Percentiles rank a stretch among this genome's conserved stretches.
Evolutionary conservation across 768 basidiomycete genomes (phyloP).

Genomic region (Chlorophyllum brunneum): DNA sequence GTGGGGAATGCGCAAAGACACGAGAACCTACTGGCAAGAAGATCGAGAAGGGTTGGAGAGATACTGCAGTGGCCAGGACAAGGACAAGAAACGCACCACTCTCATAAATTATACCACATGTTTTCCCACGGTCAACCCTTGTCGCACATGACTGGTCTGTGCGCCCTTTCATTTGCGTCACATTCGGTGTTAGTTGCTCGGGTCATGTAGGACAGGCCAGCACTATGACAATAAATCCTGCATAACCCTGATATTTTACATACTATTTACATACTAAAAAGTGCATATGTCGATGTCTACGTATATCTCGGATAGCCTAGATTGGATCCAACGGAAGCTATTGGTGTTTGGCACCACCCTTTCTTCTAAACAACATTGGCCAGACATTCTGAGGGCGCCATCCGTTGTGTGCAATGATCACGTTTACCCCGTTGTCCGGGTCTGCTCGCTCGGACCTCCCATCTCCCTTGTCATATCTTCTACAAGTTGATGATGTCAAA

Average conservation of each 20-base stretch:
- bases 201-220: too few species aligned
- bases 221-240: too few species aligned
- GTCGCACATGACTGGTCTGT: conserved; percentile 38
- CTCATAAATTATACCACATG: conserved; percentile 34
- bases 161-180: conserved; percentile 22
- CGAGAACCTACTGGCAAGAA: conserved; percentile 29
- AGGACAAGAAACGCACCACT: conserved; percentile 38
- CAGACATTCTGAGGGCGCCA: conserved; percentile 1
- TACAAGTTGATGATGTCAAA: conserved; percentile 91
- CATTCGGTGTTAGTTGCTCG: too few species aligned
- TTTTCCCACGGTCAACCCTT: conserved; percentile 39
- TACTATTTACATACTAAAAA: too few species aligned
- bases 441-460: conserved; percentile 65
- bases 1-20: conserved; percentile 18
- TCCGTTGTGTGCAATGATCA: conserved; percentile 50
- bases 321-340: too few species aligned
- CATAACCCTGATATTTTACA: too few species aligned
- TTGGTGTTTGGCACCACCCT: not conserved
- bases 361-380: not conserved
- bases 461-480: conserved; percentile 74
- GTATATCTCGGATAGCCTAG: too few species aligned
- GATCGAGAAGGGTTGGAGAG: conserved; percentile 20
- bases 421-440: conserved; percentile 88
- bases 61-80: conserved; percentile 41
- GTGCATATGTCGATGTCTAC: too few species aligned